Conservation (phyloP, 2,329 filamentous ascomycete species). For the Cladophialophora bantiana region DNA sequence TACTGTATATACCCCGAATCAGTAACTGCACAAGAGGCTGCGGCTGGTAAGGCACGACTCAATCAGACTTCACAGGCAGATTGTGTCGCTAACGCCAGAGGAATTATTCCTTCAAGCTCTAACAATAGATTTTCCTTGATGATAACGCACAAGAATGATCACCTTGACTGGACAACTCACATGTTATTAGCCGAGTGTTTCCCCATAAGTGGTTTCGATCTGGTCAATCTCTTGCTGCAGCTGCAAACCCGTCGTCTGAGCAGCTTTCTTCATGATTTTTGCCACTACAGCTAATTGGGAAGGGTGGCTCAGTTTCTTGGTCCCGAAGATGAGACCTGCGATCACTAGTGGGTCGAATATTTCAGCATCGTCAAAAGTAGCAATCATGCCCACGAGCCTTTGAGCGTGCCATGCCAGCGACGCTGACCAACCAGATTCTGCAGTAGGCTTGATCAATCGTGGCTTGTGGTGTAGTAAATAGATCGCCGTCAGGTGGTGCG, state of each 20-base stretch:
- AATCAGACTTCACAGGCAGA: too few species aligned
- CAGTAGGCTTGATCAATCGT: constrained; percentile 7
- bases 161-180: too few species aligned
- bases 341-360: constrained; percentile 15
- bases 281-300: constrained; percentile 12
- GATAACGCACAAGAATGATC: too few species aligned
- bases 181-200: too few species aligned
- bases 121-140: too few species aligned
- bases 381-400: constrained; percentile 9
- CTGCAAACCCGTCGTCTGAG: constrained; percentile 6
- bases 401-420: constrained; percentile 19
- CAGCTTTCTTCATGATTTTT: constrained; percentile 7
- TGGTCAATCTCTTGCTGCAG: constrained; percentile 8
- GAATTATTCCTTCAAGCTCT: too few species aligned
- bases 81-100: too few species aligned
- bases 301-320: constrained; percentile 17
- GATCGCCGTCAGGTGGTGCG: constrained; percentile 19
- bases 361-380: neutral
- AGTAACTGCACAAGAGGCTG: too few species aligned
- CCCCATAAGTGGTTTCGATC: too few species aligned
- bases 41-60: too few species aligned
- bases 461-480: constrained; percentile 17
- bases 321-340: constrained; percentile 8
- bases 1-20: neutral
- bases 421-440: constrained; percentile 6